These are phyloP conservation scores for Mollisia scopiformis DNA, from an alignment of 2,329 filamentous ascomycete species.

Conservation along the genomic window DNA sequence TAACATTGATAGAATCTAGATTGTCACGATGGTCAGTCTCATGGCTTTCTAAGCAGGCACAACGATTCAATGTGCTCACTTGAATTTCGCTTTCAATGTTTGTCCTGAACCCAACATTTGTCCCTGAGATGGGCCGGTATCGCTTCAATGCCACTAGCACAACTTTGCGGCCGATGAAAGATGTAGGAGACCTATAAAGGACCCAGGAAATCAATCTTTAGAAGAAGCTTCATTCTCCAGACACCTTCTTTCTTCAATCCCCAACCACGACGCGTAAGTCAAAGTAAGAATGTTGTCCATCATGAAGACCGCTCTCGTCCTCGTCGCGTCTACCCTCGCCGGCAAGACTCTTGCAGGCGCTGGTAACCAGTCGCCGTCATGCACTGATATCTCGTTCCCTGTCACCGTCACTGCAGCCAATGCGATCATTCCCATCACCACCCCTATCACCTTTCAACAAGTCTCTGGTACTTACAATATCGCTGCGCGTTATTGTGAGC, in stretches of 20 bases:
- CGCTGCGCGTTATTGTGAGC: constrained; percentile 26
- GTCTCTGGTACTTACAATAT: constrained; percentile 22
- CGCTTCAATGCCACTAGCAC: too few species aligned
- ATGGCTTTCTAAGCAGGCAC: too few species aligned
- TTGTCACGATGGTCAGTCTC: too few species aligned
- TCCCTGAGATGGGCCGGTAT: too few species aligned
- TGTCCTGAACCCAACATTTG: too few species aligned
- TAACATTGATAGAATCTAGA: too few species aligned
- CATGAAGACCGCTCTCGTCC: background rate
- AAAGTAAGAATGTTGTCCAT: background rate
- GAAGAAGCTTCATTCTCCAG: background rate
- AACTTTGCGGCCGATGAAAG: too few species aligned
- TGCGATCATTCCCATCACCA: background rate
- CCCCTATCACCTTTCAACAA: background rate
- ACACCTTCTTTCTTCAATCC: background rate
- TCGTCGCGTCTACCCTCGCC: background rate
- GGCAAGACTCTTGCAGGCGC: background rate
- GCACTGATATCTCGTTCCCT: background rate
- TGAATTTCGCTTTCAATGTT: too few species aligned
- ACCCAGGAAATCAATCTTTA: too few species aligned
- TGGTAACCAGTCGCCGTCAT: background rate
- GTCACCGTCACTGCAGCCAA: background rate
- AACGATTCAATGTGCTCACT: too few species aligned
- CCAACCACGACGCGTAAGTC: background rate
- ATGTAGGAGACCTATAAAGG: too few species aligned